Conservation (phyloP, 177 flowering plant species). For the Vitis hybrid region DNA sequence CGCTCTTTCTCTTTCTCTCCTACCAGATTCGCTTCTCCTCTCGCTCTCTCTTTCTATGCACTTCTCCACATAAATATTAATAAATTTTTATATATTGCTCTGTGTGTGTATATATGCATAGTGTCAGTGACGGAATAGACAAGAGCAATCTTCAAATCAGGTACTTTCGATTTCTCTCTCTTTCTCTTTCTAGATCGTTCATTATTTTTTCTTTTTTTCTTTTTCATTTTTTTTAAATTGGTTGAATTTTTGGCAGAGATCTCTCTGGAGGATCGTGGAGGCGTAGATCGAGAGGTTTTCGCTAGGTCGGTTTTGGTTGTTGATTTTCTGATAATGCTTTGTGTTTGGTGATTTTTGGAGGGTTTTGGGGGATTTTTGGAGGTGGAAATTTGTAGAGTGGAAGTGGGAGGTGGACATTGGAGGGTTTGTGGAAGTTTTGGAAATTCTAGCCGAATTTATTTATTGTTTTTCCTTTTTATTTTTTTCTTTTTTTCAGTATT, state of each 20-base stretch:
- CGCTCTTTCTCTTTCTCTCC: conserved; percentile 19
- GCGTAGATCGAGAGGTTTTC: too few species aligned
- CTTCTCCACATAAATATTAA: not conserved
- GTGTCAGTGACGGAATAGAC: too few species aligned
- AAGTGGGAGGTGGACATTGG: too few species aligned
- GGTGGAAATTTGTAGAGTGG: too few species aligned
- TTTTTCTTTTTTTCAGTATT: too few species aligned
- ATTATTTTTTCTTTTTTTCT: not conserved
- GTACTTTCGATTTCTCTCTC: not conserved
- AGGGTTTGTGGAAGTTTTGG: too few species aligned
- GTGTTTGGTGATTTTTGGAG: too few species aligned
- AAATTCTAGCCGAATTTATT: too few species aligned
- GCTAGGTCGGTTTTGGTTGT: not conserved
- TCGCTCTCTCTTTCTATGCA: not conserved
- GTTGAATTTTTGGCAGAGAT: not conserved
- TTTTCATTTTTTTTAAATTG: not conserved
- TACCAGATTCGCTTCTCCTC: conserved; percentile 6
- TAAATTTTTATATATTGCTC: not conserved
- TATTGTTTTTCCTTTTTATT: too few species aligned
- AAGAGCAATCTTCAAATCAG: not conserved
- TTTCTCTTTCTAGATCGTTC: conserved; percentile 9
- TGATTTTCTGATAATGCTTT: not conserved
- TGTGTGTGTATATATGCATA: not conserved
- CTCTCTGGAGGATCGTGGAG: too few species aligned
- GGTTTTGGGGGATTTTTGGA: too few species aligned